A percentile compares a stretch with the other conserved stretches of the same genome.
Conservation (phyloP, 768 basidiomycete genomes). For the Jaapia argillacea region DNA sequence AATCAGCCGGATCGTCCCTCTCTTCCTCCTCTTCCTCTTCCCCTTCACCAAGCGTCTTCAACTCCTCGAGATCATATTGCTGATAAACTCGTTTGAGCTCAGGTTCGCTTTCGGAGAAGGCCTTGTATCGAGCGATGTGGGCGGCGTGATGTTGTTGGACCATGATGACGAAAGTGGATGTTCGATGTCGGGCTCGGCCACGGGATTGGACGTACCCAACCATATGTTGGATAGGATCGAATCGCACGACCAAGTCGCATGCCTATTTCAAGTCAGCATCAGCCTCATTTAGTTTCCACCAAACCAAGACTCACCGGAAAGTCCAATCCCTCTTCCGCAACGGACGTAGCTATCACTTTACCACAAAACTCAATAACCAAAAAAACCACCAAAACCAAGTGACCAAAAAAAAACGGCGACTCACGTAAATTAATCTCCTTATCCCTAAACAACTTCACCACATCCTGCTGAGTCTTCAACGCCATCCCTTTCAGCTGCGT, state of each 20-base stretch:
- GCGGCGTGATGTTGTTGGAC: slow-evolving; percentile 48
- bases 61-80: slow-evolving; percentile 23
- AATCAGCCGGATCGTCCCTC: slow-evolving; percentile 39
- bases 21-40: slow-evolving; percentile 34
- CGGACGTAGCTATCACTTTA: slow-evolving; percentile 71
- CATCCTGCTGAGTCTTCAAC: slow-evolving; percentile 42
- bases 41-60: slow-evolving; percentile 22
- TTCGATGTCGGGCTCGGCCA: slow-evolving; percentile 69
- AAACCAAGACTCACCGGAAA: slow-evolving; percentile 49
- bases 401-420: slow-evolving; percentile 17
- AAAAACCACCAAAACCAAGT: too few species aligned
- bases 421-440: slow-evolving; percentile 58
- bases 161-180: slow-evolving; percentile 78
- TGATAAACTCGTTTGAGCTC: slow-evolving; percentile 57
- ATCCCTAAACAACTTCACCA: slow-evolving; percentile 54
- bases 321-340: slow-evolving; percentile 89
- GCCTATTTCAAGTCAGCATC: slow-evolving; percentile 34
- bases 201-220: slow-evolving; percentile 85
- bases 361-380: too few species aligned
- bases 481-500: slow-evolving; percentile 41
- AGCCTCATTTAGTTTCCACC: slow-evolving; percentile 5
- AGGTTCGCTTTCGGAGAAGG: slow-evolving; percentile 51
- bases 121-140: slow-evolving; percentile 47
- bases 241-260: slow-evolving; percentile 81
- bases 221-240: slow-evolving; percentile 75